A percentile compares a stretch with the other conserved stretches of the same genome.
Evolutionary conservation across 1,284 basidiomycete species (phyloP).

Genomic region (Tetrapyrgos nigripes): DNA sequence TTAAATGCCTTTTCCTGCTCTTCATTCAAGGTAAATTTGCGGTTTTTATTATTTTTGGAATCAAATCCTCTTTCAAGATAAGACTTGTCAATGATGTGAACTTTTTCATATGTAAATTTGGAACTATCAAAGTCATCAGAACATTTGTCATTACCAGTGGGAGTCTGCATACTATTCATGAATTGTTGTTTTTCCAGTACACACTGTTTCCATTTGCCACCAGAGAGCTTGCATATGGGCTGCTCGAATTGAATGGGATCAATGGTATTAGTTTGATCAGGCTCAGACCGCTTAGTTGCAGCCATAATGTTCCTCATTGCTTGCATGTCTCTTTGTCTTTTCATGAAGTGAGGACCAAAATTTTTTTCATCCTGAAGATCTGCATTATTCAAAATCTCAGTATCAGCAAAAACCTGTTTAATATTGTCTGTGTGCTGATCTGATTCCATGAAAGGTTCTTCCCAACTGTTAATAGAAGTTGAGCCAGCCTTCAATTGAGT

Average conservation of each 20-base stretch:
- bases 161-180: no score
- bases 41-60: no score
- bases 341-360: background rate
- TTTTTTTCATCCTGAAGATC: background rate
- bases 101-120: background rate
- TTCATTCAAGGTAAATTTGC: conserved; percentile 26
- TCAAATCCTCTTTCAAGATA: conserved; percentile 16
- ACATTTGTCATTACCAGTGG: background rate
- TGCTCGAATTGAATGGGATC: no score
- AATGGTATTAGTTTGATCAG: background rate
- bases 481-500: conserved; percentile 18
- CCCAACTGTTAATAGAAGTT: background rate
- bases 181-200: no score
- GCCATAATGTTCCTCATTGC: background rate
- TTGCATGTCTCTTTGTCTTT: background rate
- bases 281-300: background rate
- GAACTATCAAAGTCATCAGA: background rate
- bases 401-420: background rate
- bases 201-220: no score
- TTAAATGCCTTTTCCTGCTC: conserved; percentile 37
- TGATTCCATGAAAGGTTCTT: background rate
- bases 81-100: conserved; percentile 19
- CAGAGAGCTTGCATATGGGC: no score
- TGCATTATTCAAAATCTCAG: background rate
- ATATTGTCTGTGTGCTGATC: background rate